phyloP scores from a whole-genome alignment of 768 basidiomycete species.

The Lanmaoa pseudosensibilis region DNA sequence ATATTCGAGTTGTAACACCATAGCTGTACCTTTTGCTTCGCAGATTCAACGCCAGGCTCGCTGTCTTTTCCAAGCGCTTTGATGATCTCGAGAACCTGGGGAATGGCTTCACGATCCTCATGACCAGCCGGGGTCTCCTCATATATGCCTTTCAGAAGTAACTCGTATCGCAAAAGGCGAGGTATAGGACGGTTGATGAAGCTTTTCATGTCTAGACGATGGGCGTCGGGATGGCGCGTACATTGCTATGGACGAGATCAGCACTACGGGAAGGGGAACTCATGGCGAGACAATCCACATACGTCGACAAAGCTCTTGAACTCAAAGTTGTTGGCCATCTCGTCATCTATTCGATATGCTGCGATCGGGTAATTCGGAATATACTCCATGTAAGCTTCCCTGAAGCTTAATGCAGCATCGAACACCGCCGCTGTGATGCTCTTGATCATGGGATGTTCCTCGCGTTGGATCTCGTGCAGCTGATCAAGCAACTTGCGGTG shows the following conservation, averaged over 20 bases:
- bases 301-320: constrained; percentile 87
- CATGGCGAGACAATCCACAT: constrained; percentile 16
- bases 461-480: constrained; percentile 83
- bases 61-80: constrained; percentile 83
- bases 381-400: constrained; percentile 91
- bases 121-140: constrained; percentile 73
- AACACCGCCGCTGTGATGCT: constrained; percentile 83
- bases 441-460: constrained; percentile 78
- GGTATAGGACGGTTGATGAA: constrained; percentile 94
- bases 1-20: constrained; percentile 84
- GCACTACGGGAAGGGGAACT: neutral
- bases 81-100: constrained; percentile 85
- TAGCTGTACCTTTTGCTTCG: constrained; percentile 86
- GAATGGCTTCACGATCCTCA: constrained; percentile 80
- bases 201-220: constrained; percentile 86
- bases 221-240: constrained; percentile 69
- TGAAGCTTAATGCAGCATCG: constrained; percentile 89
- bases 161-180: constrained; percentile 82
- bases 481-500: constrained; percentile 76
- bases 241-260: constrained; percentile 38
- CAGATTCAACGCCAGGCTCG: constrained; percentile 81
- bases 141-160: constrained; percentile 77
- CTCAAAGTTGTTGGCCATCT: constrained; percentile 75
- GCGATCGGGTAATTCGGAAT: constrained; percentile 93
- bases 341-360: constrained; percentile 82